A percentile compares a stretch with the other conserved stretches of the same genome.
These are phyloP conservation scores for Camellia lanceoleosa DNA, from an alignment of 148 eudicot species.

Conservation along the genomic window DNA sequence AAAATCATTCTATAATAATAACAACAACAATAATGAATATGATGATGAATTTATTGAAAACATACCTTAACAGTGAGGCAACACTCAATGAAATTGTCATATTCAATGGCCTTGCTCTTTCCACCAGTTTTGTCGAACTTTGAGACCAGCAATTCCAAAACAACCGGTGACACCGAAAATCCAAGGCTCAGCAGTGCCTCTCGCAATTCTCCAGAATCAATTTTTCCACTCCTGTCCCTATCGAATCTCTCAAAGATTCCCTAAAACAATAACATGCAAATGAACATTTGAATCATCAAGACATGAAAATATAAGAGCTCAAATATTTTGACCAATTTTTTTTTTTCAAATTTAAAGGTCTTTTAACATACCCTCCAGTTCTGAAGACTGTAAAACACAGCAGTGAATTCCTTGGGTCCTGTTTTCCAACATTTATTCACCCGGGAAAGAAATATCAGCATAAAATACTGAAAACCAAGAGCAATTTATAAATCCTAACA, in stretches of 20 bases:
- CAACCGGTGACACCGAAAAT: slow-evolving; percentile 64
- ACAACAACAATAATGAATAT: neutral
- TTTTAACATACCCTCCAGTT: slow-evolving; percentile 72
- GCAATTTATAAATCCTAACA: neutral
- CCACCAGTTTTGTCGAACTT: slow-evolving; percentile 90
- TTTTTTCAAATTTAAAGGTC: neutral
- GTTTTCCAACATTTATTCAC: slow-evolving; percentile 9
- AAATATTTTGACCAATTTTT: neutral
- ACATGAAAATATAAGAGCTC: neutral
- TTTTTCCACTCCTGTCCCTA: slow-evolving; percentile 82
- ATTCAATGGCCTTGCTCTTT: slow-evolving; percentile 72
- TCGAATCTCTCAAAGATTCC: slow-evolving; percentile 82
- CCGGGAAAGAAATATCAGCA: neutral
- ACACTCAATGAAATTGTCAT: slow-evolving; percentile 98
- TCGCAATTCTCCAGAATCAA: slow-evolving; percentile 73
- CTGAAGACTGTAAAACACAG: slow-evolving; percentile 76
- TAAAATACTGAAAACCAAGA: neutral
- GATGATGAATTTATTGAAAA: neutral
- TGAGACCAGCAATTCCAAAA: slow-evolving; percentile 79
- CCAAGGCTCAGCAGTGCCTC: slow-evolving; percentile 89
- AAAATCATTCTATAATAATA: neutral
- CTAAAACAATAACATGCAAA: slow-evolving; percentile 26
- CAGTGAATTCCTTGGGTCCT: slow-evolving; percentile 88
- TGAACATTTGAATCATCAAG: neutral
- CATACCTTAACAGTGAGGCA: slow-evolving; percentile 92